Evolutionary conservation across 176 grass and related monocot genomes (phyloP).

Genomic region (Aechmea fasciata): DNA sequence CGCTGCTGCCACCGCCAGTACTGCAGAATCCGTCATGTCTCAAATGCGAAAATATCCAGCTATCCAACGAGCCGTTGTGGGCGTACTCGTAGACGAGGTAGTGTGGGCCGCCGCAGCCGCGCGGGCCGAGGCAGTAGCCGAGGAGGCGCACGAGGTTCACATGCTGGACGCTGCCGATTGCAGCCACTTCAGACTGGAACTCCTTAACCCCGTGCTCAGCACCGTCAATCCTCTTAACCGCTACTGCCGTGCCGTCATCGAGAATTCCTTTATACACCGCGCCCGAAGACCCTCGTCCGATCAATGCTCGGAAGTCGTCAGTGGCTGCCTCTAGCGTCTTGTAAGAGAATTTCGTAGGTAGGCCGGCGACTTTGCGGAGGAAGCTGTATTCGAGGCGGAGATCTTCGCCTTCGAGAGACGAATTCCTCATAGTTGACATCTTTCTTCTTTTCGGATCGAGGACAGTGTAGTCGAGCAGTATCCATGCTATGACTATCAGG

Average conservation of each 20-base stretch:
- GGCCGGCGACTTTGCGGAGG: constrained; percentile 55
- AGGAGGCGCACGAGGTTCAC: constrained; percentile 39
- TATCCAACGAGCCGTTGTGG: constrained; percentile 38
- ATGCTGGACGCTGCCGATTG: constrained; percentile 54
- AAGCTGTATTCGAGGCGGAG: constrained; percentile 51
- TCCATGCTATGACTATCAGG: not conserved
- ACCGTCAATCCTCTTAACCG: constrained; percentile 48
- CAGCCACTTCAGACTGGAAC: constrained; percentile 46
- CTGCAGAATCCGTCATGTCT: too few relatives aligned
- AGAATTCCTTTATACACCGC: constrained; percentile 59
- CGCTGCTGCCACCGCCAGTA: not conserved
- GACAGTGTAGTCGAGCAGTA: constrained; percentile 19
- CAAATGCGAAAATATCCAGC: constrained; percentile 32
- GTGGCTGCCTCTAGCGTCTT: constrained; percentile 38
- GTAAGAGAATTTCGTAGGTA: constrained; percentile 35
- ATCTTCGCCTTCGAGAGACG: constrained; percentile 14
- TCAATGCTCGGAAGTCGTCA: constrained; percentile 36
- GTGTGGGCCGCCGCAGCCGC: constrained; percentile 8
- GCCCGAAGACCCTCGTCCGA: constrained; percentile 48
- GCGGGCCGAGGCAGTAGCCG: constrained; percentile 40
- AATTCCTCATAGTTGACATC: not conserved
- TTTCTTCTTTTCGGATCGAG: too few relatives aligned
- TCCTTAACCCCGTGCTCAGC: constrained; percentile 32
- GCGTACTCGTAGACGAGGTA: constrained; percentile 56
- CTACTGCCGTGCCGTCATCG: constrained; percentile 48